A percentile compares a stretch with the other conserved stretches of the same genome.
phyloP scores from a whole-genome alignment of 2,329 filamentous ascomycete genomes.

The Pseudocercospora vitis region DNA sequence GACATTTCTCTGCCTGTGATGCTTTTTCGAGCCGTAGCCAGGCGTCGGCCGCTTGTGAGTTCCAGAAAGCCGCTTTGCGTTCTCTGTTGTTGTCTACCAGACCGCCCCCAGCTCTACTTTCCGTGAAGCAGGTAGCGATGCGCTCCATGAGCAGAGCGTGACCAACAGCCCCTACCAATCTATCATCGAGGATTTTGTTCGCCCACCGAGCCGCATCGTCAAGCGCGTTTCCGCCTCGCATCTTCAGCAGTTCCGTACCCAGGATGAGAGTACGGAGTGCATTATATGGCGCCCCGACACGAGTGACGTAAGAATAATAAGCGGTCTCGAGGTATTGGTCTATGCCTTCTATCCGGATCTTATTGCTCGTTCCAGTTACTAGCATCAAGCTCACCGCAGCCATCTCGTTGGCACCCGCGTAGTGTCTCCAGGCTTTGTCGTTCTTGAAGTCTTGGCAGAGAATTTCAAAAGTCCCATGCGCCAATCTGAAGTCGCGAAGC shows the following conservation, averaged over 20 bases:
- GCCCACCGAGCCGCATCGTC: conserved; percentile 90
- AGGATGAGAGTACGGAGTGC: conserved; percentile 76
- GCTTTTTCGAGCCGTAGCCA: conserved; percentile 79
- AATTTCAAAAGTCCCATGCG: conserved; percentile 88
- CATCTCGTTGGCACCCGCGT: conserved; percentile 95
- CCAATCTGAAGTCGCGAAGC: conserved; percentile 92
- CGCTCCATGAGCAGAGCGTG: conserved; percentile 84
- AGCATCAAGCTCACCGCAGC: conserved; percentile 80
- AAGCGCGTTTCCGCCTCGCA: conserved; percentile 74
- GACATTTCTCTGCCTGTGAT: conserved; percentile 73
- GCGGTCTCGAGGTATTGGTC: conserved; percentile 87
- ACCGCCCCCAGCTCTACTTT: conserved; percentile 64
- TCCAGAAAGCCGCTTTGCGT: conserved; percentile 89
- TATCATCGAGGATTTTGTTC: conserved; percentile 73
- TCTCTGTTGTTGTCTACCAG: conserved; percentile 69
- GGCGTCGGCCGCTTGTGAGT: conserved; percentile 74
- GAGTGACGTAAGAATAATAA: conserved; percentile 86
- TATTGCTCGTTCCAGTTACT: conserved; percentile 70
- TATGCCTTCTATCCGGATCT: conserved; percentile 75
- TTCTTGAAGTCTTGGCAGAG: conserved; percentile 85
- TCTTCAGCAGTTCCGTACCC: conserved; percentile 75
- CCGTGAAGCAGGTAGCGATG: conserved; percentile 78
- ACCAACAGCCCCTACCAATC: conserved; percentile 70
- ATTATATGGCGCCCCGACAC: conserved; percentile 76
- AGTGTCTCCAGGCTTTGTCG: conserved; percentile 95